Conservation (phyloP, 73 alveolate species). For the Breviolum minutum region DNA sequence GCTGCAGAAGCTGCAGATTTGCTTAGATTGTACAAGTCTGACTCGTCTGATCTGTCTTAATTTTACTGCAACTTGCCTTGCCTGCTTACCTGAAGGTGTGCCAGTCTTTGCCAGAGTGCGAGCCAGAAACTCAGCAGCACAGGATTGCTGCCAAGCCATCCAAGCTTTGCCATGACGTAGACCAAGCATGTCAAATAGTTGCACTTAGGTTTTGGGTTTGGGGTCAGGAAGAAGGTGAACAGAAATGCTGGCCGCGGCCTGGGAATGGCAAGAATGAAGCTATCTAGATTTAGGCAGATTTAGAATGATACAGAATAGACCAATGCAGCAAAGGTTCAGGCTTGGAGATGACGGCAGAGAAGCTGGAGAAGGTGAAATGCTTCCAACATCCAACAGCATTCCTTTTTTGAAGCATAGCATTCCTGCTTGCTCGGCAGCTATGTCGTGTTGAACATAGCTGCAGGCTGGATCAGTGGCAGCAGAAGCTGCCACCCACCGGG, state of each 20-base stretch:
- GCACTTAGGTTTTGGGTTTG: slow-evolving; percentile 74
- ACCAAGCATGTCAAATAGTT: too few species aligned
- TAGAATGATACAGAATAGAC: background rate
- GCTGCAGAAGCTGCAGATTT: background rate
- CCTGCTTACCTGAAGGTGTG: slow-evolving; percentile 32
- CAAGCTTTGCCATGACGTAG: too few species aligned
- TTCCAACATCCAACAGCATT: too few species aligned
- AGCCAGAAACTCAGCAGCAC: background rate
- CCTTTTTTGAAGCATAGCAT: too few species aligned
- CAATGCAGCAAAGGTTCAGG: slow-evolving; percentile 36
- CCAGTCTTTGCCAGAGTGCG: slow-evolving; percentile 86
- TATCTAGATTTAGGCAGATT: background rate
- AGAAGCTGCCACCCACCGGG: slow-evolving; percentile 83
- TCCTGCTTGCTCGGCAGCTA: background rate
- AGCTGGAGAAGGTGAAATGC: slow-evolving; percentile 49
- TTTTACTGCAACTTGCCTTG: too few species aligned
- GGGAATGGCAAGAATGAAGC: background rate
- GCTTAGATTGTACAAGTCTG: too few species aligned
- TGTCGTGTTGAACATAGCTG: background rate
- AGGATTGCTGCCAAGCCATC: background rate
- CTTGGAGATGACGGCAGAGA: slow-evolving; percentile 80
- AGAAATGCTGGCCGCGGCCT: slow-evolving; percentile 71
- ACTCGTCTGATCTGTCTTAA: too few species aligned
- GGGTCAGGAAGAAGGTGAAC: slow-evolving; percentile 94
- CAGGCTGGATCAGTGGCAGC: slow-evolving; percentile 91